Evolutionary conservation across 2,329 filamentous ascomycete genomes (phyloP).

Genomic region (Fusarium aywerte): DNA sequence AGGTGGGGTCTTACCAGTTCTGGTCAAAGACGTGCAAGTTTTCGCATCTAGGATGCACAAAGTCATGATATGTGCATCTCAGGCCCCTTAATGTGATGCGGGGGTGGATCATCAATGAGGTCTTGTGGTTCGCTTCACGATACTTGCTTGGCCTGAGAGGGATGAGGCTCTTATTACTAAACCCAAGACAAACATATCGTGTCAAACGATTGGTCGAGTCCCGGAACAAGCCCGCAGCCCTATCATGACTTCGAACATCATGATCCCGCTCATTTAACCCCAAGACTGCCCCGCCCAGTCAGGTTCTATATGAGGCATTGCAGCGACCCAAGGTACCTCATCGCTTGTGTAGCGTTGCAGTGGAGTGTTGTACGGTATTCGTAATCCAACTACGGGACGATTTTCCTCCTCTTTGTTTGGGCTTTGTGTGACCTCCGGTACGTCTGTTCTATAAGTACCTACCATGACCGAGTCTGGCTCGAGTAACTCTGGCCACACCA

Average conservation of each 20-base stretch:
- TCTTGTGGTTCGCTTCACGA: slow-evolving; percentile 21
- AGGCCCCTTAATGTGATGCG: slow-evolving; percentile 27
- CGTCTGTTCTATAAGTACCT: slow-evolving; percentile 72
- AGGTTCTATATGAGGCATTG: slow-evolving; percentile 65
- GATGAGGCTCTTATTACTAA: slow-evolving; percentile 15
- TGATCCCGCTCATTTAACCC: slow-evolving; percentile 26
- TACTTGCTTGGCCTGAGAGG: slow-evolving; percentile 7
- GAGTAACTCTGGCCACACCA: slow-evolving; percentile 79
- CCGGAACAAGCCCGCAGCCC: not conserved
- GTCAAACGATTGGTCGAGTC: slow-evolving; percentile 30
- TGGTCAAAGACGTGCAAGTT: slow-evolving; percentile 30
- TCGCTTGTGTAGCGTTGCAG: slow-evolving; percentile 69
- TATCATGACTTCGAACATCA: slow-evolving; percentile 24
- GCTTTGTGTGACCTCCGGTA: slow-evolving; percentile 51
- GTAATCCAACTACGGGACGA: slow-evolving; percentile 68
- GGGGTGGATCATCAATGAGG: slow-evolving; percentile 40
- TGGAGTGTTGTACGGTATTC: slow-evolving; percentile 86
- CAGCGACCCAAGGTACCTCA: slow-evolving; percentile 83
- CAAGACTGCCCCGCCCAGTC: slow-evolving; percentile 68
- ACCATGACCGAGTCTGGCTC: slow-evolving; percentile 68
- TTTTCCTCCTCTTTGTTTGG: slow-evolving; percentile 38
- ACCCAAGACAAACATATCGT: slow-evolving; percentile 12
- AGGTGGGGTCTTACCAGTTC: slow-evolving; percentile 36
- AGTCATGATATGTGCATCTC: slow-evolving; percentile 26
- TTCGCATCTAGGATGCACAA: slow-evolving; percentile 14